Evolutionary conservation across 176 grass and related monocot species (phyloP), one percentile per base, ranked within the genome.

Genomic region (Aechmea fasciata): DNA sequence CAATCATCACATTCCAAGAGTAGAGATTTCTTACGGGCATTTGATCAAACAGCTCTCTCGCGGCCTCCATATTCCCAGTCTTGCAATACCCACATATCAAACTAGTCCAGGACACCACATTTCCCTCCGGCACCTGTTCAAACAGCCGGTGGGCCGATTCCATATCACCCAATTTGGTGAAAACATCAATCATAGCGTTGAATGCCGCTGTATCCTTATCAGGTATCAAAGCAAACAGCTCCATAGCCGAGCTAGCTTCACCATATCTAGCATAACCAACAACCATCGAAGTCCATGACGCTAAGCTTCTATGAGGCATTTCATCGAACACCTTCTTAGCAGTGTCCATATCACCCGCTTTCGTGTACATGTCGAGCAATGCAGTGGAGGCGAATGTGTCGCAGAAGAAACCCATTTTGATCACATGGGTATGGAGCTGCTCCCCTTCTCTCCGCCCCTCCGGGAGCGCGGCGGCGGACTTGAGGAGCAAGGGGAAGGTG

Each of bases 81-180:
- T 77, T 77, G 74, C 65, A 77, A 26, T 77, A 77, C 2, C 74
- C 74, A 6, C 15, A 77, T 55, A 77, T 69, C 74, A 77, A 68
- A 52, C 66, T 77, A 12, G 74, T 77, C 74, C 74, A 77, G 11
- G 74, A 28, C 3, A 77, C 66, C 65, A 77, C 74, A 49, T 77
- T 77, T 57, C 52, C 47, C 3, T 77, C 52, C 9, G 3, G 12
- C 74, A 69, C 69, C 52, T 77, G 52, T 8, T 61, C 74, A 22
- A 77, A 77, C 64, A 77, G n/a, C 41, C 13, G 65, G 13, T 29
- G 66, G 1, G 74, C 74, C 7, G 64, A 62, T 49, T 11, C 29
- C 65, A 77, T 55, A 52, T 77, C 19, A 5, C 65, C 74, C 54
- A 59, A 17, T 52, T 77, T 77, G 50, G 55, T 51, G 15, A 69